Percentiles rank a stretch among this genome's conserved stretches.
phyloP scores from a whole-genome alignment of 2,329 filamentous ascomycete genomes.

The Beauveria sp. region DNA sequence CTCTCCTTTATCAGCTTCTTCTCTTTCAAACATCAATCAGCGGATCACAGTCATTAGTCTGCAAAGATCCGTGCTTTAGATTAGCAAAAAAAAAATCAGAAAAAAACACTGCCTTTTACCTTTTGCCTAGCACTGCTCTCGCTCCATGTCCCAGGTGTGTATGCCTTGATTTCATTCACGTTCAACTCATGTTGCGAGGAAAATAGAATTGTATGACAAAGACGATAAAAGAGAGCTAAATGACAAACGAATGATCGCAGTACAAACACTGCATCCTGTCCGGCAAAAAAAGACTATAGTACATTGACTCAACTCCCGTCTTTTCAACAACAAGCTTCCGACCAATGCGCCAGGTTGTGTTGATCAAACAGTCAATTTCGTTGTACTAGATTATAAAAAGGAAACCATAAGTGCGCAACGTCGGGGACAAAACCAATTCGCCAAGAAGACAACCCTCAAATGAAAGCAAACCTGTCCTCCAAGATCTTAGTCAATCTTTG shows the following conservation, averaged over 20 bases:
- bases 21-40: not conserved
- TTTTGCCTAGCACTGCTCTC: not conserved
- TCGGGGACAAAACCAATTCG: constrained; percentile 12
- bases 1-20: not conserved
- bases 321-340: not conserved
- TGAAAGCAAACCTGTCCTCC: constrained; percentile 11
- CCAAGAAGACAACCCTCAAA: constrained; percentile 12
- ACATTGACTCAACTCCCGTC: constrained; percentile 4
- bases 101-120: not conserved
- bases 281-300: constrained; percentile 2
- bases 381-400: constrained; percentile 13
- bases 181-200: not conserved
- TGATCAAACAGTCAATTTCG: constrained; percentile 11
- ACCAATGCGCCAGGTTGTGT: not conserved
- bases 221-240: constrained; percentile 6
- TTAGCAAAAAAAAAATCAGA: not conserved
- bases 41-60: not conserved
- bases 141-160: not conserved
- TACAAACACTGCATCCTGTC: constrained; percentile 6
- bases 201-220: not conserved
- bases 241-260: constrained; percentile 4
- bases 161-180: not conserved
- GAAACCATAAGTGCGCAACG: constrained; percentile 12
- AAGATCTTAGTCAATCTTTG: constrained; percentile 11
- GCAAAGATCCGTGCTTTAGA: not conserved